Evolutionary conservation across 2,329 filamentous ascomycete genomes (phyloP).

Genomic region (Tolypocladium cylindrosporum): DNA sequence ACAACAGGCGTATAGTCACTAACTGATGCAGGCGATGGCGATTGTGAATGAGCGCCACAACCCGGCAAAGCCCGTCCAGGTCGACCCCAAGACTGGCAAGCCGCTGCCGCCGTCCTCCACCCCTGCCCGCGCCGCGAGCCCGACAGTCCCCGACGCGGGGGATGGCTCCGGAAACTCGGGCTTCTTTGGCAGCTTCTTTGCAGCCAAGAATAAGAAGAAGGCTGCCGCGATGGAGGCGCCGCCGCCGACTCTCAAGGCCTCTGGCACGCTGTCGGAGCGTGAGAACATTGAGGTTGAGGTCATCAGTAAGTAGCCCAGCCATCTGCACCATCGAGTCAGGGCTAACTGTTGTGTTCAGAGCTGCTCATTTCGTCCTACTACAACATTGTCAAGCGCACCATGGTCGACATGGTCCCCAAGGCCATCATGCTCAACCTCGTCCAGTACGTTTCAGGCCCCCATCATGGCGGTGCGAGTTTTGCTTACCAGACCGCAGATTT

Average conservation of each 20-base stretch:
- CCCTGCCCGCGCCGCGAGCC: constrained; percentile 67
- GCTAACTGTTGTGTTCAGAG: constrained; percentile 41
- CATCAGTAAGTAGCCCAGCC: constrained; percentile 62
- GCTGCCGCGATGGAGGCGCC: constrained; percentile 98
- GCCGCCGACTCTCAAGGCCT: constrained; percentile 86
- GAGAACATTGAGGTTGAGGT: constrained; percentile 96
- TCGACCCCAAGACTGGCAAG: constrained; percentile 98
- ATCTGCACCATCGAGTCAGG: background rate
- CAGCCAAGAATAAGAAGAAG: constrained; percentile 99
- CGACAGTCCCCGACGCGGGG: constrained; percentile 45
- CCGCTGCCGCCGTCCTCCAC: constrained; percentile 59
- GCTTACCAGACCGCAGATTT: constrained; percentile 42
- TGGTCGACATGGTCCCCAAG: constrained; percentile 99
- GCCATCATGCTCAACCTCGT: constrained; percentile 97
- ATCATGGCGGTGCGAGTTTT: background rate
- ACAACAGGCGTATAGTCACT: constrained; percentile 7
- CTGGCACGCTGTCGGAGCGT: constrained; percentile 84
- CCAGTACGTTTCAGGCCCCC: constrained; percentile 51
- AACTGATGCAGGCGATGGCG: constrained; percentile 64
- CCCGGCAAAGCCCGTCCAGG: constrained; percentile 75
- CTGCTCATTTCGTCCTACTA: constrained; percentile 94
- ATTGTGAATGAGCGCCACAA: constrained; percentile 92
- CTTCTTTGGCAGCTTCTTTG: constrained; percentile 98
- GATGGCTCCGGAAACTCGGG: constrained; percentile 52
- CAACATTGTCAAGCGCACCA: constrained; percentile 94